Base-by-base conservation (phyloP, 148 eudicot genomes). In the Camellia sinensis region DNA sequence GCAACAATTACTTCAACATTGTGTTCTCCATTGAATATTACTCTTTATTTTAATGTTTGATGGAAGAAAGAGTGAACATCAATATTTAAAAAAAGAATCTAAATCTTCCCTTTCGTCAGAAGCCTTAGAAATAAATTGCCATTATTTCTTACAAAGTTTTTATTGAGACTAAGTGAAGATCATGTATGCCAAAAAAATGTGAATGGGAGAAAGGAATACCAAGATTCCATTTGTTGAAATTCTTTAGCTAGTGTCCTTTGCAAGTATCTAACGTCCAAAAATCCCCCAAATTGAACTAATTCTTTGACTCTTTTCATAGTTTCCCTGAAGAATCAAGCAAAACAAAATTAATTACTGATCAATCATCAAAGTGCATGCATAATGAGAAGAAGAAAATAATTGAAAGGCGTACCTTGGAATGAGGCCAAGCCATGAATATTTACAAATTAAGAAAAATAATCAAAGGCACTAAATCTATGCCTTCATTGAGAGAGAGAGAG, bases 211-310 rank as follows among this genome's bases (percentile, higher is more conserved):
- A 78, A 80, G 78, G 74, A 75, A 54, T 90, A 97, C 99, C 99
- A 90, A 76, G 86, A 80, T 72, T 94, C 98, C 95, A 97, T 84
- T 82, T 86, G 89, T 68, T 87, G 94, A 75, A 94, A 97, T 86
- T 91, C 98, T 83, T 89, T 83, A 40, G 91, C 93, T 79, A 97
- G 87, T n/a, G 99, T 92, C 83, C 95, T 90, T 79, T 85, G 88
- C 87, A 97, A 86, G 86, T 82, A 91, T 17, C 85, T 92, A 15
- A 86, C 77, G 87, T 97, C 99, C 63, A 83, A 83, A 86, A 91
- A 97, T 59, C 99, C 99, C 54, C 98, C 99, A 83, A 94, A 91
- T 50, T 86, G 89, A 74, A 85, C 86, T 83, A 97, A 89, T 82
- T 94, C 95, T 83, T 77, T 80, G 67, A 90, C 78, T 83, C 91